Evolutionary conservation across 169 alveolate species (phyloP).

Genomic region (Plasmodium gaboni): DNA sequence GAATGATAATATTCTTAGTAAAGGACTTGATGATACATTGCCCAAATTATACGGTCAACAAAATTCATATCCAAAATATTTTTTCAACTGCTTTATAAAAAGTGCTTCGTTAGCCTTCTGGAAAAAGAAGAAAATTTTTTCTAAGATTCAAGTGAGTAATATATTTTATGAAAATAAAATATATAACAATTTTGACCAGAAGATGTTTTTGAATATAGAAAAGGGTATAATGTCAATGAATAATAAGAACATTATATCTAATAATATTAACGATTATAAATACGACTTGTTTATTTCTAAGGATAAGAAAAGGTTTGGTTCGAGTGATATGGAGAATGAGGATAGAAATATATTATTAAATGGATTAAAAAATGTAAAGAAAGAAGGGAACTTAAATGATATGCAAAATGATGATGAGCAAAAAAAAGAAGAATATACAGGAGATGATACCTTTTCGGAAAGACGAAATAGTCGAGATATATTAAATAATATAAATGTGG

Average conservation of each 20-base stretch:
- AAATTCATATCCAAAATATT: constrained; percentile 77
- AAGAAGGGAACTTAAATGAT: not conserved
- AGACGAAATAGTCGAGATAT: constrained; percentile 49
- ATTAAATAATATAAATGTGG: constrained; percentile 51
- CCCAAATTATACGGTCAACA: constrained; percentile 72
- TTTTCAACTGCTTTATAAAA: constrained; percentile 77
- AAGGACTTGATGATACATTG: constrained; percentile 15
- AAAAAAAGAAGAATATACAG: constrained; percentile 13
- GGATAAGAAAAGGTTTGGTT: not conserved
- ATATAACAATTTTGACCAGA: constrained; percentile 67
- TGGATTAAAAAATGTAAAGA: not conserved
- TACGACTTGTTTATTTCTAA: constrained; percentile 56
- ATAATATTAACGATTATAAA: constrained; percentile 67
- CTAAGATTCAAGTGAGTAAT: constrained; percentile 74
- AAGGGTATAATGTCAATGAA: constrained; percentile 73
- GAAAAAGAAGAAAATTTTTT: constrained; percentile 60
- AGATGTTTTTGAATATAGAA: constrained; percentile 73
- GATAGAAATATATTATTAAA: not conserved
- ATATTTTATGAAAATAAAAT: constrained; percentile 69
- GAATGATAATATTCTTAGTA: constrained; percentile 28
- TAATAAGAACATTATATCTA: constrained; percentile 63
- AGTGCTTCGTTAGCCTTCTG: constrained; percentile 75
- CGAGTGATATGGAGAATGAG: not conserved
- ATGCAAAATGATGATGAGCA: not conserved
- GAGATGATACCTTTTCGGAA: not conserved